Conservation (phyloP, 345 rosid genomes). For the Psidium friedrichsthalianum region DNA sequence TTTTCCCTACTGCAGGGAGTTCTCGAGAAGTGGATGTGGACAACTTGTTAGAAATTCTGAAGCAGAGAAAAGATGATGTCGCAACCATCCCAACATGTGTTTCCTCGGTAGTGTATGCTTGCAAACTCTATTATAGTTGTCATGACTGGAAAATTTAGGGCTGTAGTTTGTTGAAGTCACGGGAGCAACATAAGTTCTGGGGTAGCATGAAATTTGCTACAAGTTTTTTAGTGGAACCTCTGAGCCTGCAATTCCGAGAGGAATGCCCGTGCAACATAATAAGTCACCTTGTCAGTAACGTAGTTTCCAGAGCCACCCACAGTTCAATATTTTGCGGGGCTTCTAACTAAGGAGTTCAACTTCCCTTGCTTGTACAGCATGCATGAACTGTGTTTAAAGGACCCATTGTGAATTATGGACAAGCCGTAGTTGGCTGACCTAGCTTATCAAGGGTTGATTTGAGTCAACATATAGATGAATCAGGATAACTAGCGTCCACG, state of each 20-base stretch:
- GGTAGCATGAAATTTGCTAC: neutral
- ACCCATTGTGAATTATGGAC: neutral
- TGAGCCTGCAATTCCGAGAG: neutral
- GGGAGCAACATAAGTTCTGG: neutral
- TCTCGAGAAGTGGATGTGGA: slow-evolving; percentile 41
- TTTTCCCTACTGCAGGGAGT: slow-evolving; percentile 10
- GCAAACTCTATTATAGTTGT: neutral
- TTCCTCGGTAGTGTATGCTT: slow-evolving; percentile 36
- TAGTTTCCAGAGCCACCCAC: neutral
- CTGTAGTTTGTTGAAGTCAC: neutral
- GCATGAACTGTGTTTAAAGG: neutral
- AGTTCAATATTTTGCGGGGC: neutral
- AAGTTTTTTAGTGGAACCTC: neutral
- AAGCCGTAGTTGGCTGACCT: neutral
- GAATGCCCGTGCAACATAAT: neutral
- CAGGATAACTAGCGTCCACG: neutral
- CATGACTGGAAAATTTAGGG: neutral
- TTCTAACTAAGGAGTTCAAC: neutral
- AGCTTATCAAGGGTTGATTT: neutral
- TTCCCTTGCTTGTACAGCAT: neutral
- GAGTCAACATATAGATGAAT: neutral
- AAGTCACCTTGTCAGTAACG: neutral
- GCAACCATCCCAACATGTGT: slow-evolving; percentile 34
- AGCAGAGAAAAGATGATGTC: slow-evolving; percentile 33
- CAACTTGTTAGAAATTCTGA: slow-evolving; percentile 36